phyloP scores from a whole-genome alignment of 192 early-diverging fungal genomes.

The Helicostylum pulchrum region DNA sequence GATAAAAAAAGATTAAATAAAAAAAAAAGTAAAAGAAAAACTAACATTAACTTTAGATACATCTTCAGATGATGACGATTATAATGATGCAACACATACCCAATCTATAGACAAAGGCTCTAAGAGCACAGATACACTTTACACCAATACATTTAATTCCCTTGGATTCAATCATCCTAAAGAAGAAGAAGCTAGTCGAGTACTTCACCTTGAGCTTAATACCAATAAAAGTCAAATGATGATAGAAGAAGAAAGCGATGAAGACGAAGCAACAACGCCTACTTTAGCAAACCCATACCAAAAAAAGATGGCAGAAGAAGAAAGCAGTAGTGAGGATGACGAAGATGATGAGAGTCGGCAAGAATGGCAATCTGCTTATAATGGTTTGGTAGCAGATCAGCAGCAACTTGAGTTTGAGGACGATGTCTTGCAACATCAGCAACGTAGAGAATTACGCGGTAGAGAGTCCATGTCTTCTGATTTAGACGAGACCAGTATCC shows the following conservation, averaged over 20 bases:
- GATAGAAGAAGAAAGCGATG: constrained; percentile 6
- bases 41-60: too few relatives aligned
- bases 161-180: too few relatives aligned
- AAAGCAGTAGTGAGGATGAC: not conserved
- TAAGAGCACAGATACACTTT: too few relatives aligned
- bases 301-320: not conserved
- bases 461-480: constrained; percentile 9
- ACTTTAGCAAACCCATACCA: constrained; percentile 9
- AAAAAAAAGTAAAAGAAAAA: too few relatives aligned
- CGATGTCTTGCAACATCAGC: not conserved
- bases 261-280: constrained; percentile 12
- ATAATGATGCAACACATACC: too few relatives aligned
- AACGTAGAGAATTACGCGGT: too few relatives aligned
- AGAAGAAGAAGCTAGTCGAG: too few relatives aligned
- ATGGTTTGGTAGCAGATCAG: constrained; percentile 1
- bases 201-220: too few relatives aligned
- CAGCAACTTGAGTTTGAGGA: constrained; percentile 4
- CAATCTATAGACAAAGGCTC: too few relatives aligned
- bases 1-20: too few relatives aligned
- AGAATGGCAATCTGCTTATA: constrained; percentile 4
- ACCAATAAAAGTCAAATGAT: not conserved
- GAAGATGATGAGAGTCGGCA: not conserved
- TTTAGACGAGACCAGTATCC: constrained; percentile 2
- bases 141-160: too few relatives aligned
- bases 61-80: too few relatives aligned